Conservation (phyloP, 2,329 filamentous ascomycete genomes). For the Rhynchosporium graminicola region DNA sequence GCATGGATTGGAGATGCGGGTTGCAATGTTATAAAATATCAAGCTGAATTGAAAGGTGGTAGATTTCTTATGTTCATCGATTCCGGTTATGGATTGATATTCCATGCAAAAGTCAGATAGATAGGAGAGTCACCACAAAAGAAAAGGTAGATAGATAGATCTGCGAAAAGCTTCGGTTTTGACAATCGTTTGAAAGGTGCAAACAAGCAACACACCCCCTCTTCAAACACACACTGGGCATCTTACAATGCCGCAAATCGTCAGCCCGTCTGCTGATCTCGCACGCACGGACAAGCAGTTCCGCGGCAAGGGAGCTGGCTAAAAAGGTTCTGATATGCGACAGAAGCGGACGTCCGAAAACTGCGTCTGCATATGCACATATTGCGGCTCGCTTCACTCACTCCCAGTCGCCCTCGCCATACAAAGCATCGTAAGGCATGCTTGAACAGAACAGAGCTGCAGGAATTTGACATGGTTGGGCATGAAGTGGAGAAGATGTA, state of each 20-base stretch:
- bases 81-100: no score
- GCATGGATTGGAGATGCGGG: not conserved
- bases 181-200: conserved; percentile 16
- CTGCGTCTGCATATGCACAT: not conserved
- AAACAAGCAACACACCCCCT: not conserved
- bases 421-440: not conserved
- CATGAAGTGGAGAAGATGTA: not conserved
- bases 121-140: not conserved
- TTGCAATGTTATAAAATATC: no score
- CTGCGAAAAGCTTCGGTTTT: not conserved
- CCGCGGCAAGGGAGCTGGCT: not conserved
- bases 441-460: not conserved
- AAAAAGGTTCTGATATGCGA: conserved; percentile 3
- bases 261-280: not conserved
- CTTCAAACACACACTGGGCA: not conserved
- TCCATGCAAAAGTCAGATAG: no score
- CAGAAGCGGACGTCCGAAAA: not conserved
- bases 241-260: not conserved
- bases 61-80: no score
- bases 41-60: no score
- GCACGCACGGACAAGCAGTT: not conserved
- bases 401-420: no score
- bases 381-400: no score
- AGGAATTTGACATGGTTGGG: no score
- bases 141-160: not conserved